Evolutionary conservation across 164 flowering plant species (phyloP).

Genomic region (Magnolia officinalis): DNA sequence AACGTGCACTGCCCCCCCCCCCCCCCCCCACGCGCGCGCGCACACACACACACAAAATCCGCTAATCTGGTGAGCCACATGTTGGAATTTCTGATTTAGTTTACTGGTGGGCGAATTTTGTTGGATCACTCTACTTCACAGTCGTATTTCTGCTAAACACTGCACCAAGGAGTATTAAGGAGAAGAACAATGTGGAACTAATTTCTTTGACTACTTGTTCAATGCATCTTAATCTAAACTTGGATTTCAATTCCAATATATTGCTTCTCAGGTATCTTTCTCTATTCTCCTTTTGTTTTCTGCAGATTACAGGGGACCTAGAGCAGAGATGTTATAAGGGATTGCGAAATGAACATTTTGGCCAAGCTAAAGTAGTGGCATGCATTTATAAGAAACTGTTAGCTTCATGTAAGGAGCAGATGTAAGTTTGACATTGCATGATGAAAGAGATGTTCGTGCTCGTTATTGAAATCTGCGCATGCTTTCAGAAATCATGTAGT

Average conservation of each 20-base stretch:
- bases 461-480: neutral
- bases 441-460: neutral
- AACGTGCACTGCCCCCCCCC: neutral
- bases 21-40: too few species aligned
- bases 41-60: too few species aligned
- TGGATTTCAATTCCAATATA: neutral
- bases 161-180: neutral
- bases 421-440: constrained; percentile 2
- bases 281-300: neutral
- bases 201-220: neutral
- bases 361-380: constrained; percentile 61
- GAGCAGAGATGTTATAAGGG: constrained; percentile 92
- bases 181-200: neutral
- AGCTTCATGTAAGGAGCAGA: constrained; percentile 18
- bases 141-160: neutral
- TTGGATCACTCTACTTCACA: neutral
- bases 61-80: neutral
- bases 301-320: constrained; percentile 62
- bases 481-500: neutral
- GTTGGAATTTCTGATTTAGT: neutral
- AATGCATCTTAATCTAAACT: neutral
- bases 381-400: constrained; percentile 64
- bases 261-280: neutral
- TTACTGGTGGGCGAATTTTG: too few species aligned
- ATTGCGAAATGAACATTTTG: constrained; percentile 63